These are phyloP conservation scores for Citrus sp. DNA, from an alignment of 345 rosid genomes.

Conservation along the genomic window DNA sequence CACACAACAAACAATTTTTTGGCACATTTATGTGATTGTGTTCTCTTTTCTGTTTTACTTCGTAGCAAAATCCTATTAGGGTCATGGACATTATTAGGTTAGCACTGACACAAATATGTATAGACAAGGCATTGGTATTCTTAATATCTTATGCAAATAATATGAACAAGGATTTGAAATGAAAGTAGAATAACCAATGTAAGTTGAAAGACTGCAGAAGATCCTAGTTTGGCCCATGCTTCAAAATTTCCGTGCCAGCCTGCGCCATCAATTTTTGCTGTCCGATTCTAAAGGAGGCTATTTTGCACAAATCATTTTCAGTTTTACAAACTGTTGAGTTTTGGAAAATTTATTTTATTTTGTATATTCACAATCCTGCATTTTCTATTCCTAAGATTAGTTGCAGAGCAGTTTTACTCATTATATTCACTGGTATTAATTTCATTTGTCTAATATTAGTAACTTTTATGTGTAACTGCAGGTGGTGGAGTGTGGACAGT, in stretches of 20 bases:
- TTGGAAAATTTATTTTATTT: background rate
- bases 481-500: constrained; percentile 95
- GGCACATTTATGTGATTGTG: too few relatives aligned
- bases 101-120: background rate
- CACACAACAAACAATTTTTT: background rate
- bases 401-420: background rate
- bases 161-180: background rate
- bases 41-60: background rate
- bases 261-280: background rate
- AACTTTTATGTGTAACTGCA: constrained; percentile 30
- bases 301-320: background rate
- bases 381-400: background rate
- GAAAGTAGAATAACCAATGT: background rate
- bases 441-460: constrained; percentile 12
- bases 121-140: background rate
- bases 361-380: background rate
- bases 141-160: background rate
- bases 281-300: background rate
- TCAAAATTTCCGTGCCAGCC: background rate
- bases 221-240: background rate
- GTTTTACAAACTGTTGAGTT: background rate
- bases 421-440: background rate
- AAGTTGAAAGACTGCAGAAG: background rate
- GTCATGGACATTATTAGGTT: background rate
- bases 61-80: background rate